Evolutionary conservation across 2,329 filamentous ascomycete genomes (phyloP), one percentile per base, ranked within the genome.

Genomic region (Cladosporium phlei): DNA sequence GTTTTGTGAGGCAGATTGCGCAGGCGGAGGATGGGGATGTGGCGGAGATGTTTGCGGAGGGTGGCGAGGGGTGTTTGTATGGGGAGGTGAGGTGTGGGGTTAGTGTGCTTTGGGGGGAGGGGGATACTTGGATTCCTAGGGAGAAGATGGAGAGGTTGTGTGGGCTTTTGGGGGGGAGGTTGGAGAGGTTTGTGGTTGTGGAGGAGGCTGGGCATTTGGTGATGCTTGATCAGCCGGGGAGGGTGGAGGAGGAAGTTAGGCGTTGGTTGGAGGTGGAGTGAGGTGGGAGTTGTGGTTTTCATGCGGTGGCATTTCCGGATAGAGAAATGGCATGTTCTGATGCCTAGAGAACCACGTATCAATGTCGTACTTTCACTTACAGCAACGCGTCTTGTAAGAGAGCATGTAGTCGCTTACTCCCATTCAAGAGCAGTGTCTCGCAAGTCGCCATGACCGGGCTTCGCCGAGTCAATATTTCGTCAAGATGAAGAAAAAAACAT

Each of bases 61-160:
- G 12, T 10, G 28, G 38, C 7, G 27, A 8, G 5, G 28, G 7
- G 28, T 14, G 20, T 24, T 8, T 29, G 24, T 33, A 33, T n/a
- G 32, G 16, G 24, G 5, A 2, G 19, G 43, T 30, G 6, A 38
- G 46, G 11, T 60, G 57, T 40, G 46, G 49, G 34, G 65, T 73
- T 4, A 68, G 62, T 49, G 58, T 75, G 4, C 61, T 74, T 6
- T 74, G 71, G 71, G 72, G 70, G 1, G 60, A 58, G 19, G 54
- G 71, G 3, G 71, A 75, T 49, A 49, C 49, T 27, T 74, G 71
- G 72, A 65, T 74, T 35, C 69, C 69, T 0, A 60, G 63, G 1
- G 64, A 69, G 39, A 65, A 59, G 21, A 68, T 71, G 35, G 54
- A 59, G 16, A 55, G 53, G 25, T 48, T 70, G 52, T 55, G 43